These are phyloP conservation scores for Hypoxylon rubiginosum DNA, from an alignment of 2,329 filamentous ascomycete genomes.

Conservation along the genomic window DNA sequence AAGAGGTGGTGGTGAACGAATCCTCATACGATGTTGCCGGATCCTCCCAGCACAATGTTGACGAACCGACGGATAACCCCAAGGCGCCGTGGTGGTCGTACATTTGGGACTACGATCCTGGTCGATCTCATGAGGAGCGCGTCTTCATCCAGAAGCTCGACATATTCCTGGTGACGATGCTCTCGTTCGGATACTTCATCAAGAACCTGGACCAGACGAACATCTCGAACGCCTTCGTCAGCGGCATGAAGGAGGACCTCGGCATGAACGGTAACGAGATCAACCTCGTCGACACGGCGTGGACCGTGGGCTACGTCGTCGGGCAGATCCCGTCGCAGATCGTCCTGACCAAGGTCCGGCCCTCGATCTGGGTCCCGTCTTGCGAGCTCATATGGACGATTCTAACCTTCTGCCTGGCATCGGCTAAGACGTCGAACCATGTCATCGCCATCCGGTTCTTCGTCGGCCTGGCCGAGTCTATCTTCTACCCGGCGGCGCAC, in stretches of 20 bases:
- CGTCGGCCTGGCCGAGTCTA: conserved; percentile 58
- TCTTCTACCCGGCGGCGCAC: conserved; percentile 58
- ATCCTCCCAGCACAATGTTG: conserved; percentile 14
- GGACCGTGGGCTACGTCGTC: conserved; percentile 57
- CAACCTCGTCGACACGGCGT: conserved; percentile 54
- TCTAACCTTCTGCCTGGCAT: conserved; percentile 52
- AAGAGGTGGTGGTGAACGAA: conserved; percentile 25
- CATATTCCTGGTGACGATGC: conserved; percentile 44
- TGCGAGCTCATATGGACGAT: conserved; percentile 56
- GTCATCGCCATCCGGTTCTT: conserved; percentile 60
- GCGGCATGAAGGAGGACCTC: conserved; percentile 54
- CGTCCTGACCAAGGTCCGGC: conserved; percentile 57
- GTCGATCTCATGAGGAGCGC: conserved; percentile 42
- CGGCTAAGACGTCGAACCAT: conserved; percentile 52
- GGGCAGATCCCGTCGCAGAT: conserved; percentile 56
- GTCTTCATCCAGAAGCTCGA: conserved; percentile 45
- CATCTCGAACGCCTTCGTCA: conserved; percentile 47
- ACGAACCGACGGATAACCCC: conserved; percentile 2
- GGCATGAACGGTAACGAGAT: conserved; percentile 54
- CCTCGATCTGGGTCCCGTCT: conserved; percentile 59
- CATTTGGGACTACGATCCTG: conserved; percentile 46
- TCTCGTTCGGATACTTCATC: conserved; percentile 47
- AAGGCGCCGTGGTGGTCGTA: conserved; percentile 45
- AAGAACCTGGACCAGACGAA: conserved; percentile 47
- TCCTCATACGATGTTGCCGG: conserved; percentile 20